Percentiles rank a stretch among this genome's conserved stretches.
These are phyloP conservation scores for Corymbia citriodora DNA, from an alignment of 441 rosid species.

Conservation along the genomic window DNA sequence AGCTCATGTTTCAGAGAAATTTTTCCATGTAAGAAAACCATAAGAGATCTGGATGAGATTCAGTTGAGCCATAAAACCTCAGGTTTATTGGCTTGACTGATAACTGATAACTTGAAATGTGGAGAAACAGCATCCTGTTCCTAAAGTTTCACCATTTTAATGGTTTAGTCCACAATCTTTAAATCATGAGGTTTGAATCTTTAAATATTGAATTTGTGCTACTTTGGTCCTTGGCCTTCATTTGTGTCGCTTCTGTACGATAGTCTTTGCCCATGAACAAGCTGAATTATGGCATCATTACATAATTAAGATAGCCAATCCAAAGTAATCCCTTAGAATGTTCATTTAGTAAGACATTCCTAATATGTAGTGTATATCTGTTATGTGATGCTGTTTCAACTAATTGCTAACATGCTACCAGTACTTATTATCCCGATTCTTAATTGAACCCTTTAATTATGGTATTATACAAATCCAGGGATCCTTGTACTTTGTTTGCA, in stretches of 20 bases:
- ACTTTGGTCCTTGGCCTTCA: background rate
- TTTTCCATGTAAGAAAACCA: background rate
- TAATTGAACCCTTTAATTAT: background rate
- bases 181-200: background rate
- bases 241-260: background rate
- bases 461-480: background rate
- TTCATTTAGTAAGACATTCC: background rate
- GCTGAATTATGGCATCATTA: background rate
- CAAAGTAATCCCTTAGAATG: background rate
- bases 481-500: background rate
- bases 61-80: background rate
- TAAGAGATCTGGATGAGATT: background rate
- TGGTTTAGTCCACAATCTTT: background rate
- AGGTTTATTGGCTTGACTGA: background rate
- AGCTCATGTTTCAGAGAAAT: background rate
- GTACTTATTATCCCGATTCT: background rate
- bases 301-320: background rate
- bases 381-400: background rate
- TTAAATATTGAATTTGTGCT: background rate
- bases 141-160: background rate
- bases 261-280: background rate
- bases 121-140: background rate
- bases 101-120: background rate
- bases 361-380: background rate
- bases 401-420: background rate